These are phyloP conservation scores for Paracamarosporium sp. DNA, from an alignment of 2,329 filamentous ascomycete species.

Conservation along the genomic window DNA sequence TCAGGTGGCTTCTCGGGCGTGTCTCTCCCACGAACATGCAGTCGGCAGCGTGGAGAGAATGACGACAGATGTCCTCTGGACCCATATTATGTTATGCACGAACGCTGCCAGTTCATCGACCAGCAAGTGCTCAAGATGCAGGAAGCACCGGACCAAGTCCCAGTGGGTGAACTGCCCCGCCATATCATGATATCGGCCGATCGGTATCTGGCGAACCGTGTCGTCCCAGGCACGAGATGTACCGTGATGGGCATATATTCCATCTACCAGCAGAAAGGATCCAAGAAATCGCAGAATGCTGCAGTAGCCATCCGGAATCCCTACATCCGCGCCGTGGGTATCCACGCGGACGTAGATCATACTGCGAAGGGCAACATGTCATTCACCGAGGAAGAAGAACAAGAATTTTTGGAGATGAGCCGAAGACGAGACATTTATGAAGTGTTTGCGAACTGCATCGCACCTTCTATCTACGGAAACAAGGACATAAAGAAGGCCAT, in stretches of 20 bases:
- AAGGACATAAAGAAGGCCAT: conserved; percentile 97
- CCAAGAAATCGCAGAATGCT: conserved; percentile 75
- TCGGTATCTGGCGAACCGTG: conserved; percentile 90
- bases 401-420: conserved; percentile 93
- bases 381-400: conserved; percentile 95
- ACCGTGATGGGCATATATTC: conserved; percentile 98
- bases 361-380: conserved; percentile 82
- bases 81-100: conserved; percentile 94
- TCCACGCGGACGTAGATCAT: conserved; percentile 88
- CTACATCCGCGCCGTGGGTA: conserved; percentile 90
- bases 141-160: conserved; percentile 95
- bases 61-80: conserved; percentile 89
- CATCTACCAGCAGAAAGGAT: conserved; percentile 92
- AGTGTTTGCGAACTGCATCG: conserved; percentile 88
- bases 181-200: conserved; percentile 98
- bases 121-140: conserved; percentile 98
- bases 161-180: conserved; percentile 91
- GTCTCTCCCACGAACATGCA: conserved; percentile 81
- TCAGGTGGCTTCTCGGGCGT: conserved; percentile 88
- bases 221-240: conserved; percentile 93
- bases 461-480: conserved; percentile 97
- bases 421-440: conserved; percentile 91
- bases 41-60: conserved; percentile 66
- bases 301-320: conserved; percentile 96
- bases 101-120: conserved; percentile 93